Evolutionary conservation across 192 early-diverging fungal species (phyloP), one percentile per base, ranked within the genome.

Genomic region (Phlyctochytrium arcticum): DNA sequence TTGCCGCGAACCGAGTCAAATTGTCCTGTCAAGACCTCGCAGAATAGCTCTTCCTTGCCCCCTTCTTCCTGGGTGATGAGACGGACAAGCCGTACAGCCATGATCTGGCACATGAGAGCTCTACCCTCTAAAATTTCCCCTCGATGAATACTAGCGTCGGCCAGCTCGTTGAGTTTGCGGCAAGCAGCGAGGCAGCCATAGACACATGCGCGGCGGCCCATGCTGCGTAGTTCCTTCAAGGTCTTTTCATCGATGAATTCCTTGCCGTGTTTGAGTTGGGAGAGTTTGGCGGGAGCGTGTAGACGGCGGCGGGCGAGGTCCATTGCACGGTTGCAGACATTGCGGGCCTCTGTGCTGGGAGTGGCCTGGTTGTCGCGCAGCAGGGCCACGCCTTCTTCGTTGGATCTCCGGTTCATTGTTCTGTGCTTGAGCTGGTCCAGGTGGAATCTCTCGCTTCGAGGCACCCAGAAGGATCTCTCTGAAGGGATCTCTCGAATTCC

Each of bases 41-140:
- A 55, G 39, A 68, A 68, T 31, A 68, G 46, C 47, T 68, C 65
- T 1, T 68, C 65, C 26, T 34, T 48, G n/a, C 65, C 65, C 19
- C 32, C 48, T 32, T 59, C 48, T 5, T 53, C 48, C 48, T 53
- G 32, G 5, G 49, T 44, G 29, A 60, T 35, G 35, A 17, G 27
- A 29, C 47, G 44, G 21, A 68, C 65, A 8, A 68, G 32, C 17
- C 57, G 5, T 8, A 68, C 34, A 4, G 65, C 55, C 55, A 60
- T 35, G 36, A 53, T 36, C 32, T 68, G 54, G 35, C 65, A 68
- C n/a, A 68, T 31, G 17, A 51, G 32, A 3, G 65, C 65, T 8
- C 65, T 23, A 26, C 30, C 10, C 3, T 34, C 21, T 26, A 66
- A 37, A 24, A 66, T n/a, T 12, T 33, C 53, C 17, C 31, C 37